Conservation (phyloP, 129 eudicot species). For the Lactuca sativa region DNA sequence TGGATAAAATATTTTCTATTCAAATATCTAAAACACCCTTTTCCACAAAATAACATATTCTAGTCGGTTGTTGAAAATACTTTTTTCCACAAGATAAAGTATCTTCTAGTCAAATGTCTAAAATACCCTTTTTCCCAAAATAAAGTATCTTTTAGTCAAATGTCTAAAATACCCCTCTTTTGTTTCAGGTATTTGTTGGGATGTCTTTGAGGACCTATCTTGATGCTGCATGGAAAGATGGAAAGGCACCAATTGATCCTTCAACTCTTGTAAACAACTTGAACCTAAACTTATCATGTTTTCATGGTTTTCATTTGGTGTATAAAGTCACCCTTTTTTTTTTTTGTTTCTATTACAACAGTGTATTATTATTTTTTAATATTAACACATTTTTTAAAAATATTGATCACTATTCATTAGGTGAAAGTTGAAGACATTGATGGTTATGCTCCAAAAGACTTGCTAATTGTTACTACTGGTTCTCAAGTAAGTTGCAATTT, state of each 20-base stretch:
- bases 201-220: constrained; percentile 96
- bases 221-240: constrained; percentile 99
- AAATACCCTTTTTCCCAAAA: too few species aligned
- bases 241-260: constrained; percentile 97
- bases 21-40: neutral
- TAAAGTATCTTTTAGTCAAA: neutral
- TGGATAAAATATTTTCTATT: neutral
- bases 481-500: constrained; percentile 68
- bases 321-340: neutral
- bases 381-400: too few species aligned
- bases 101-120: neutral
- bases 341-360: neutral
- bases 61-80: too few species aligned
- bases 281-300: constrained; percentile 6
- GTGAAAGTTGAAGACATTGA: constrained; percentile 97
- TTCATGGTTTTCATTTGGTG: neutral
- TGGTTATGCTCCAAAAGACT: constrained; percentile 90
- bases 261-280: constrained; percentile 78
- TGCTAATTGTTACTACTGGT: constrained; percentile 94
- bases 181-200: constrained; percentile 88
- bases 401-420: constrained; percentile 28
- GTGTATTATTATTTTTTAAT: neutral
- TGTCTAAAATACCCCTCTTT: neutral
- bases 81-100: neutral
- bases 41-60: too few species aligned